phyloP scores from a whole-genome alignment of 129 eudicot genomes.

The Flaveria linearis region DNA sequence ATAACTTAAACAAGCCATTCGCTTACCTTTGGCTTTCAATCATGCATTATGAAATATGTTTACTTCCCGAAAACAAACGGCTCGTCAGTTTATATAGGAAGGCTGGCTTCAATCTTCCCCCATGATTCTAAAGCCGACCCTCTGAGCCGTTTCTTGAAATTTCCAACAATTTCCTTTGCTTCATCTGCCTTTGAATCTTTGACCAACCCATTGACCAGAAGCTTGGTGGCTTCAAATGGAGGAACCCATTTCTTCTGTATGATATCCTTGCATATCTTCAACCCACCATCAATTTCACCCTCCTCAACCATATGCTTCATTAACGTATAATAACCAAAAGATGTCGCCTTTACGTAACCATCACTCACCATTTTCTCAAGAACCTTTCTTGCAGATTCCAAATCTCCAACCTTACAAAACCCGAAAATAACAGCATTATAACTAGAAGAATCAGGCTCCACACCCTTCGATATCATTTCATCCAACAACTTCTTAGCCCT shows the following conservation, averaged over 20 bases:
- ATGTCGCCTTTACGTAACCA: conserved; percentile 38
- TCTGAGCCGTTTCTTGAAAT: conserved; percentile 42
- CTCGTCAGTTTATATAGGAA: conserved; percentile 31
- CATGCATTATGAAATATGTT: conserved; percentile 7
- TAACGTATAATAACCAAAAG: conserved; percentile 45
- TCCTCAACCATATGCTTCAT: conserved; percentile 46
- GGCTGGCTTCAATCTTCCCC: conserved; percentile 51
- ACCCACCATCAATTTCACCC: conserved; percentile 41
- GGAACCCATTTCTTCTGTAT: conserved; percentile 49
- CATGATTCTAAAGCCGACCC: conserved; percentile 51
- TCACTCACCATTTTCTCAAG: conserved; percentile 48
- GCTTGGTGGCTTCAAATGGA: conserved; percentile 48
- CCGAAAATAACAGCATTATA: conserved; percentile 43
- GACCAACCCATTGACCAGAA: conserved; percentile 48
- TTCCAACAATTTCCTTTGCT: conserved; percentile 42
- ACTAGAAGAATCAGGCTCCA: conserved; percentile 44
- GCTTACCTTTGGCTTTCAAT: conserved; percentile 33
- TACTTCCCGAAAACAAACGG: too few species aligned
- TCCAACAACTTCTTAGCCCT: conserved; percentile 51
- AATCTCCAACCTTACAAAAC: conserved; percentile 55
- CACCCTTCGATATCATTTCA: conserved; percentile 48
- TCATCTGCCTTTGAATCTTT: conserved; percentile 39
- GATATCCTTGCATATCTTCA: conserved; percentile 44
- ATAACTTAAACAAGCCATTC: conserved; percentile 1
- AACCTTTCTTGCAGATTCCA: conserved; percentile 47